Evolutionary conservation across 352 stramenopile genomes (phyloP).

Genomic region (Phytophthora gonapodyides): DNA sequence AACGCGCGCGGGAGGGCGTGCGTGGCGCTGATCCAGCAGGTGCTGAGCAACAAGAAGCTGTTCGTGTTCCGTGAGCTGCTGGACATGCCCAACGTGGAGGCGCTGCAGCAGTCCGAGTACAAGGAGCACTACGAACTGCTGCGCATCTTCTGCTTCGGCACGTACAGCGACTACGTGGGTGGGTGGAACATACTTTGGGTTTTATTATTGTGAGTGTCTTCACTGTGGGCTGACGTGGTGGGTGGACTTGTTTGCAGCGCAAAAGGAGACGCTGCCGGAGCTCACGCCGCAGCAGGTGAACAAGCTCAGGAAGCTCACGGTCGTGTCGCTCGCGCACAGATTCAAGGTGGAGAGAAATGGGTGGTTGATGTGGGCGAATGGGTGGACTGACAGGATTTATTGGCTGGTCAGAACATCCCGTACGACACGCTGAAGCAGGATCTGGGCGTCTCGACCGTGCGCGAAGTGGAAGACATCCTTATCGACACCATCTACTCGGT

Average conservation of each 20-base stretch:
- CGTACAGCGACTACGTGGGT: constrained; percentile 87
- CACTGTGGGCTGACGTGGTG: constrained; percentile 4
- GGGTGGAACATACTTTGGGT: constrained; percentile 9
- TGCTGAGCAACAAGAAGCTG: constrained; percentile 91
- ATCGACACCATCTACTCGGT: constrained; percentile 95
- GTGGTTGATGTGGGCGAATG: background rate
- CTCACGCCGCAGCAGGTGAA: constrained; percentile 73
- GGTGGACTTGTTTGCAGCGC: constrained; percentile 33
- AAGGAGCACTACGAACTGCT: constrained; percentile 82
- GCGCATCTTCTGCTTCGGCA: constrained; percentile 92
- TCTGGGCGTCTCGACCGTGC: constrained; percentile 78
- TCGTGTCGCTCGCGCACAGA: constrained; percentile 83
- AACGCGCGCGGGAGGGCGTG: constrained; percentile 89
- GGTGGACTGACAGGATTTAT: background rate
- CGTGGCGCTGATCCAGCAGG: constrained; percentile 92
- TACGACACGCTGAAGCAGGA: constrained; percentile 82
- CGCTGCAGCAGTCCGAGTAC: constrained; percentile 74
- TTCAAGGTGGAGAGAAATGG: constrained; percentile 61
- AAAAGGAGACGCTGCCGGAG: constrained; percentile 64
- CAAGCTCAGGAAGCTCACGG: constrained; percentile 91
- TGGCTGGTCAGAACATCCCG: constrained; percentile 63
- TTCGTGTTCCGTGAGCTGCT: constrained; percentile 94
- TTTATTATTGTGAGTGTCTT: background rate
- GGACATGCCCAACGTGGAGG: constrained; percentile 90
- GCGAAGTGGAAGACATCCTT: constrained; percentile 92